phyloP scores from a whole-genome alignment of 805 yeast species.

The Kuraishia molischiana region DNA sequence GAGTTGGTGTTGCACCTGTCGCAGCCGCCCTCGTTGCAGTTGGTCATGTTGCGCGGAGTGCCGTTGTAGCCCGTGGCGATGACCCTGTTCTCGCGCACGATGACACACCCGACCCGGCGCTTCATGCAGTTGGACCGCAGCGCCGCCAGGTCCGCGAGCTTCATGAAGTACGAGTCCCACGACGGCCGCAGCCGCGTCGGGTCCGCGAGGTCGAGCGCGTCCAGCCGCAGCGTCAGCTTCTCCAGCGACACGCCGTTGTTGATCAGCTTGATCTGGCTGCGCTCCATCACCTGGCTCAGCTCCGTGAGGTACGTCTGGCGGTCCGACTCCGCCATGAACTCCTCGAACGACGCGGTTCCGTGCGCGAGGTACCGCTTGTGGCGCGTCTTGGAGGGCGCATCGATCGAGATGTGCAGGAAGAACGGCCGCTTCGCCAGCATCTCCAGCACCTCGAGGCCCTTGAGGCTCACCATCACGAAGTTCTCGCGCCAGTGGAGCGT shows the following conservation, averaged over 20 bases:
- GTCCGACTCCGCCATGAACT: slow-evolving; percentile 27
- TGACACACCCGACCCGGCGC: slow-evolving; percentile 92
- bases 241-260: slow-evolving; percentile 25
- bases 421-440: slow-evolving; percentile 63
- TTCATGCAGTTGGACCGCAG: slow-evolving; percentile 94
- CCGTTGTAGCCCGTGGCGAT: slow-evolving; percentile 98
- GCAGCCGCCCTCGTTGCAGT: slow-evolving; percentile 97
- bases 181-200: slow-evolving; percentile 66
- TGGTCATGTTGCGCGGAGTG: slow-evolving; percentile 79
- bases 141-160: slow-evolving; percentile 87
- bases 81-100: slow-evolving; percentile 77
- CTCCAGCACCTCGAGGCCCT: slow-evolving; percentile 29
- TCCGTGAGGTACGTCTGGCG: slow-evolving; percentile 33
- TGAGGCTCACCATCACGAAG: slow-evolving; percentile 48
- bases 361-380: slow-evolving; percentile 5
- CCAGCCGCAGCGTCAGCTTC: slow-evolving; percentile 21
- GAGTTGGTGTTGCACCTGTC: slow-evolving; percentile 72
- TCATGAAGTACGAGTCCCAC: slow-evolving; percentile 97
- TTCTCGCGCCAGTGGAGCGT: slow-evolving; percentile 59
- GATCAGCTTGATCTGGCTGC: slow-evolving; percentile 23
- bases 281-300: not conserved
- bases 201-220: not conserved
- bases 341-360: slow-evolving; percentile 21
- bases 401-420: slow-evolving; percentile 69
- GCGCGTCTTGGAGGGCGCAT: slow-evolving; percentile 46